Base-by-base conservation (phyloP, 306 rosid species). In the Vigna reflexopilosa region DNA sequence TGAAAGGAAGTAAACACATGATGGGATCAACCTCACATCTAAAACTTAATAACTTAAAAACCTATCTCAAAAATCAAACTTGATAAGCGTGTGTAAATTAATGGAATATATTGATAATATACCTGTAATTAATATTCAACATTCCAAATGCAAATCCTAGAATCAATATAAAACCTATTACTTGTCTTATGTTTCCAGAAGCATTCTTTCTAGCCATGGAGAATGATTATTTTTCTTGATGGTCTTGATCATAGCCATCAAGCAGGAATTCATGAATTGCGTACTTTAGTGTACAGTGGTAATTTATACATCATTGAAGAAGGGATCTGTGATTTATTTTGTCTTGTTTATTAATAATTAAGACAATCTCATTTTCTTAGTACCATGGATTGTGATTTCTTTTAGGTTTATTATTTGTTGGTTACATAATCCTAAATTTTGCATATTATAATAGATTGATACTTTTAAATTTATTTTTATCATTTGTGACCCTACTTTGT, bases 381-480 rank as follows among this genome's bases (percentile, higher is more conserved):
- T 69, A 58, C 32, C 16, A 49, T 17, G 59, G n/a, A 75, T 70
- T 30, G 10, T 17, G 11, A 16, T 62, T 79, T 40, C 26, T 51
- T 72, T 26, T 13, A 1, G 6, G 34, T 67, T 67, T 69, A 36
- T 26, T 54, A 17, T 65, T 64, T 11, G 4, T 72, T 51, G 6
- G 51, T 68, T 17, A 14, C 4, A 9, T 16, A 34, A 49, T n/a
- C 59, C 1, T 22, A 22, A 22, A 1, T 22, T 22, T 22, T 22
- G 22, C 22, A 49, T 69, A 44, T 59, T 70, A 47, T 15, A 52
- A 48, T 71, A 54, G 50, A 32, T 55, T 66, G 54, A 54, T 20
- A 64, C 59, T 64, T 20, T 50, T 62, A 28, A 42, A 5, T 77
- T 77, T 74, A 20, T 80, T 30, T 71, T 77, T 55, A 40, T 64